phyloP scores from a whole-genome alignment of 768 basidiomycete genomes.

The Pleurotus salmoneostramineus region DNA sequence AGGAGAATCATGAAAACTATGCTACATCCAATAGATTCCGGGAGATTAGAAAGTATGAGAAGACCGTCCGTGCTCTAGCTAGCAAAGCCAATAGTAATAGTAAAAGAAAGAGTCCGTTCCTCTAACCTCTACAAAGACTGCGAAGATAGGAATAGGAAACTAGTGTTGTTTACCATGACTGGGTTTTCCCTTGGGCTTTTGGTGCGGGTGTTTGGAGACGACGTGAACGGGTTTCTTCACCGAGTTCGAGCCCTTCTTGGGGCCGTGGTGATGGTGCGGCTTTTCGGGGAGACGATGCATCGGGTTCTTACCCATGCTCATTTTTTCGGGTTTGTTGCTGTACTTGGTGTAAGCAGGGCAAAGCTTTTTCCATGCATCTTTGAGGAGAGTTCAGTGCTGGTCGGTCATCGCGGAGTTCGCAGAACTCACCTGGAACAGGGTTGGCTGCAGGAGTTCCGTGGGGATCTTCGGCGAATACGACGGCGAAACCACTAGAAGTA shows the following conservation, averaged over 20 bases:
- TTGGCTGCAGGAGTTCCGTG: neutral
- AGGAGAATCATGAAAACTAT: too few relatives aligned
- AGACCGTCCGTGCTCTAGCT: neutral
- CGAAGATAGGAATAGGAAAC: neutral
- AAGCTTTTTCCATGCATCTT: slow-evolving; percentile 2
- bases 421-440: slow-evolving; percentile 1
- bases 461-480: slow-evolving; percentile 6
- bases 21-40: too few relatives aligned
- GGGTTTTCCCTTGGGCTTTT: neutral
- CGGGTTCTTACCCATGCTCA: slow-evolving; percentile 6
- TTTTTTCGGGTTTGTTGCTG: slow-evolving; percentile 2
- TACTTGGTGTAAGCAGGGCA: slow-evolving; percentile 1
- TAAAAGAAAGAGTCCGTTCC: neutral
- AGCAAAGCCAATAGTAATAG: neutral
- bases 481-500: slow-evolving; percentile 1
- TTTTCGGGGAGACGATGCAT: neutral
- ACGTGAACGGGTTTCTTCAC: too few relatives aligned
- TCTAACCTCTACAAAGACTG: neutral
- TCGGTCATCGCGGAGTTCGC: too few relatives aligned
- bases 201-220: too few relatives aligned
- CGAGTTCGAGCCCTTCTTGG: neutral
- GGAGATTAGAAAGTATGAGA: neutral
- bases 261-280: neutral
- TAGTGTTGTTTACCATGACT: neutral
- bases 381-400: neutral